phyloP scores from a whole-genome alignment of 2,329 filamentous ascomycete genomes.

The Aspergillus transmontanensis region DNA sequence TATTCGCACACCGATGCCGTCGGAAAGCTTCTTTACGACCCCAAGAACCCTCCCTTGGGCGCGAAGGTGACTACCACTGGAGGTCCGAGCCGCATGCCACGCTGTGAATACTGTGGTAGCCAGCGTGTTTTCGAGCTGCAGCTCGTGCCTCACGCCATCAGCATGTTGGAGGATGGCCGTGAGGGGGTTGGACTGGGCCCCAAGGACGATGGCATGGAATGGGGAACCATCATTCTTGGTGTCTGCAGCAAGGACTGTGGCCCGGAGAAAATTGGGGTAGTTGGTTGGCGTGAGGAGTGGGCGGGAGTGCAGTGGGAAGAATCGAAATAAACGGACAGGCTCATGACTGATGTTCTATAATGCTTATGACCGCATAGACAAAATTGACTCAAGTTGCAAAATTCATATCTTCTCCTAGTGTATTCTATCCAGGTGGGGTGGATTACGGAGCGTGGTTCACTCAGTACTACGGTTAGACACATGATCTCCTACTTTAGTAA shows the following conservation, averaged over 20 bases:
- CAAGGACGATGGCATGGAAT: slow-evolving; percentile 85
- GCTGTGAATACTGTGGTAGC: slow-evolving; percentile 74
- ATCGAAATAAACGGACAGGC: slow-evolving; percentile 20
- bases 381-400: not conserved
- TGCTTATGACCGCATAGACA: slow-evolving; percentile 21
- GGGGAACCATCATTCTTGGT: slow-evolving; percentile 87
- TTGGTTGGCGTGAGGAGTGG: slow-evolving; percentile 92
- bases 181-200: slow-evolving; percentile 60
- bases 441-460: not conserved
- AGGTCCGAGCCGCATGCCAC: slow-evolving; percentile 59
- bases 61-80: slow-evolving; percentile 30
- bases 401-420: not conserved
- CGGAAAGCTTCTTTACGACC: slow-evolving; percentile 61
- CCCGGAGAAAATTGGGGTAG: slow-evolving; percentile 61
- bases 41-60: slow-evolving; percentile 21
- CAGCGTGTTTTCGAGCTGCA: slow-evolving; percentile 87
- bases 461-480: not conserved
- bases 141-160: slow-evolving; percentile 86
- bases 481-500: not conserved
- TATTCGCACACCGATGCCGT: slow-evolving; percentile 78
- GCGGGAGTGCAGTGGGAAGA: slow-evolving; percentile 99
- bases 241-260: slow-evolving; percentile 83
- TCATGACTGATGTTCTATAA: slow-evolving; percentile 17
- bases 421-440: not conserved
- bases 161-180: slow-evolving; percentile 78